Evolutionary conservation across 1,139 yeast genomes (phyloP).

Genomic region (Saccharomyces pastorianus): DNA sequence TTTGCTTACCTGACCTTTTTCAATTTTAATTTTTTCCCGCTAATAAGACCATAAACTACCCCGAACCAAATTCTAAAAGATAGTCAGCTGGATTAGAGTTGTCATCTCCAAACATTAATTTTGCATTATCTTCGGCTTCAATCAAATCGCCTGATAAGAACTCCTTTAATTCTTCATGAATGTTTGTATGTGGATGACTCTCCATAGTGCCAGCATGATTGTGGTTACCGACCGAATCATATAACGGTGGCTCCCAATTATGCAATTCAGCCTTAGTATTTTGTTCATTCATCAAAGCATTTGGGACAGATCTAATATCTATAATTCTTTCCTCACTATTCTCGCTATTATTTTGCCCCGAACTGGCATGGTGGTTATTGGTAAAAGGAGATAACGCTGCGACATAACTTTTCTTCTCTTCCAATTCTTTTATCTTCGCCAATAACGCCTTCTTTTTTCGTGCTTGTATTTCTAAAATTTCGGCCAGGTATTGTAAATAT

Average conservation of each 20-base stretch:
- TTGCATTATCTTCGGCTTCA: slow-evolving; percentile 30
- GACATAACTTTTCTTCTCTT: slow-evolving; percentile 10
- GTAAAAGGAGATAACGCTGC: background rate
- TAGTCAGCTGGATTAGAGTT: slow-evolving; percentile 24
- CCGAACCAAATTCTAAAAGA: slow-evolving; percentile 24
- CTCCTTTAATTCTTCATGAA: slow-evolving; percentile 25
- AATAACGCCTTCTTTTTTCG: slow-evolving; percentile 31
- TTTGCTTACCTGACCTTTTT: background rate
- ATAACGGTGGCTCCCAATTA: background rate
- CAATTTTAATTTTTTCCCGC: background rate
- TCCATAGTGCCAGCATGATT: background rate
- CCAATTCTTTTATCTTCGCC: slow-evolving; percentile 34
- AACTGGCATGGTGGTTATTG: background rate
- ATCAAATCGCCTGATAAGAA: slow-evolving; percentile 27
- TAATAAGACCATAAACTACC: background rate
- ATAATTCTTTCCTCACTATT: slow-evolving; percentile 8
- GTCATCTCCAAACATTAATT: slow-evolving; percentile 21
- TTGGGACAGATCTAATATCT: slow-evolving; percentile 8
- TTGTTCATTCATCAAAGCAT: background rate
- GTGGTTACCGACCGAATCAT: background rate
- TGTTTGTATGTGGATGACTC: slow-evolving; percentile 1
- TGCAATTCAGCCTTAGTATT: background rate
- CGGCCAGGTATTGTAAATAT: slow-evolving; percentile 49
- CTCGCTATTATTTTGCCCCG: background rate
- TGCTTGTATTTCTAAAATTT: slow-evolving; percentile 38